Percentiles rank a stretch among this genome's conserved stretches.
These are phyloP conservation scores for Meyerozyma athensensis DNA, from an alignment of 1,139 yeast species.

Conservation along the genomic window DNA sequence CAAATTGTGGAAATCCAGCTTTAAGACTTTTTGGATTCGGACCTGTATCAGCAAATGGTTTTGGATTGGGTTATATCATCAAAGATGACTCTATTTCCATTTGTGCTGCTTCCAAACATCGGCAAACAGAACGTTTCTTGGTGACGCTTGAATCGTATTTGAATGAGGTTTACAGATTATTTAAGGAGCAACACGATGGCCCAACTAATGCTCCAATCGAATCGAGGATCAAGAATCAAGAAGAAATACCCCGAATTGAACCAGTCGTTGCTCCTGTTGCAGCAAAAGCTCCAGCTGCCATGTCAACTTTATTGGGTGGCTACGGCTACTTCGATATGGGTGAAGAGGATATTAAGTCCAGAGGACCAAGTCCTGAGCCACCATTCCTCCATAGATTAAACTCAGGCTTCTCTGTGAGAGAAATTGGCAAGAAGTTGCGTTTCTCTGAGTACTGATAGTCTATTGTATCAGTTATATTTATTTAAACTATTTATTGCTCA, in stretches of 20 bases:
- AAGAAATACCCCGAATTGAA: neutral
- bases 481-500: conserved; percentile 1
- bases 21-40: conserved; percentile 88
- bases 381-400: conserved; percentile 43
- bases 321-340: conserved; percentile 76
- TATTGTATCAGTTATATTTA: neutral
- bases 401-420: conserved; percentile 50
- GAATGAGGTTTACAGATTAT: conserved; percentile 56
- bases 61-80: conserved; percentile 87
- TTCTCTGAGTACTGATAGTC: conserved; percentile 59
- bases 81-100: conserved; percentile 80
- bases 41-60: conserved; percentile 85
- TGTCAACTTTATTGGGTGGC: conserved; percentile 65
- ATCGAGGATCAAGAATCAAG: conserved; percentile 12
- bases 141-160: conserved; percentile 69
- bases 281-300: conserved; percentile 7
- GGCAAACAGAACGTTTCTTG: conserved; percentile 81
- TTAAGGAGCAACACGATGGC: conserved; percentile 35
- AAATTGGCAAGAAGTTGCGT: conserved; percentile 69
- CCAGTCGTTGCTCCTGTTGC: conserved; percentile 1
- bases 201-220: conserved; percentile 15
- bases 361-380: conserved; percentile 69
- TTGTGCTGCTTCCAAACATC: conserved; percentile 85
- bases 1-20: conserved; percentile 72
- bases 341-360: conserved; percentile 62